Evolutionary conservation across 2,329 filamentous ascomycete species (phyloP).

Genomic region (Albifimbria verrucaria): DNA sequence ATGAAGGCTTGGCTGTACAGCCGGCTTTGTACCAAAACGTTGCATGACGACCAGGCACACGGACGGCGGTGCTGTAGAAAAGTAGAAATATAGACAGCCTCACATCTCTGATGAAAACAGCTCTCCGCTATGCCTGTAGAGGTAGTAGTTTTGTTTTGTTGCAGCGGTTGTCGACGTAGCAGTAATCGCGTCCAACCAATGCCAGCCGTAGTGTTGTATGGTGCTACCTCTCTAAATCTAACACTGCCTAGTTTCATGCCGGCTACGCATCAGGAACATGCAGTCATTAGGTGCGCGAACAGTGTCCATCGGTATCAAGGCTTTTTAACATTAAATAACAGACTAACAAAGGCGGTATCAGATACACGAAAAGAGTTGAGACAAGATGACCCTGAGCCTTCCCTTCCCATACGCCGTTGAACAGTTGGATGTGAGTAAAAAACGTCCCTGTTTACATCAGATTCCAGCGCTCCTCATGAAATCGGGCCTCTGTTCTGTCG

Average conservation of each 20-base stretch:
- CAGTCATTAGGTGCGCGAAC: no score
- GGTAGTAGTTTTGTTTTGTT: no score
- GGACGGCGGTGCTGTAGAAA: not conserved
- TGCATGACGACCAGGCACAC: not conserved
- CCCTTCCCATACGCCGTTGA: not conserved
- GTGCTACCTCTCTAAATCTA: no score
- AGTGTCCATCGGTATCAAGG: not conserved
- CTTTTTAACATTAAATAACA: not conserved
- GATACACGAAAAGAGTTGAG: not conserved
- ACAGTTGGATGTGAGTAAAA: not conserved
- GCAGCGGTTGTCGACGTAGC: no score
- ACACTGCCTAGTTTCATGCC: no score
- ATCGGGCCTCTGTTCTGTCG: not conserved
- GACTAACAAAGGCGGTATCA: not conserved
- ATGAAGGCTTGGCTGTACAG: not conserved
- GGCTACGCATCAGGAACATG: no score
- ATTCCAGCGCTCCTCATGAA: not conserved
- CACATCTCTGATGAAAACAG: not conserved
- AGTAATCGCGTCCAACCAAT: no score
- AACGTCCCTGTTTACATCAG: not conserved
- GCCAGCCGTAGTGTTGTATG: no score
- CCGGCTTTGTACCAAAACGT: not conserved
- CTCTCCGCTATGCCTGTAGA: not conserved
- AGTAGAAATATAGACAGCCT: not conserved
- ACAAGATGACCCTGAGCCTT: not conserved